A percentile compares a stretch with the other conserved stretches of the same genome.
Conservation (phyloP, 2,329 filamentous ascomycete genomes). For the Ceratocystis albifundus region DNA sequence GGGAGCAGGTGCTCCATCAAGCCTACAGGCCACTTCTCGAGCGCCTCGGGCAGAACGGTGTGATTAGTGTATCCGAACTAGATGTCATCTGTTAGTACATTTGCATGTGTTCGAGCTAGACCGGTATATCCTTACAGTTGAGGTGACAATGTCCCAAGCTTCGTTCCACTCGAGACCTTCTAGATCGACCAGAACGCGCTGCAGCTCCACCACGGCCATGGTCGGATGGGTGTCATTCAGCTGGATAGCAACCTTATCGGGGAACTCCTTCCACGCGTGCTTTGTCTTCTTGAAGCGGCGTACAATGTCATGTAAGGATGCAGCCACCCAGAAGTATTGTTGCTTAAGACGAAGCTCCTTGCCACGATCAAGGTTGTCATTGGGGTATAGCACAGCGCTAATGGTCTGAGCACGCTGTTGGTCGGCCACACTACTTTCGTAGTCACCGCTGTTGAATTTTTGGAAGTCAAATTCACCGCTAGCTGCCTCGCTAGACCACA, state of each 20-base stretch:
- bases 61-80: conserved; percentile 96
- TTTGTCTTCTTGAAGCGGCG: conserved; percentile 96
- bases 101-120: conserved; percentile 2
- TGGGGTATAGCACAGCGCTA: conserved; percentile 91
- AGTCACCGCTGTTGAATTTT: conserved; percentile 97
- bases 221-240: conserved; percentile 97
- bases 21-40: conserved; percentile 97
- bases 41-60: conserved; percentile 87
- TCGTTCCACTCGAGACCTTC: conserved; percentile 90
- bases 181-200: conserved; percentile 78
- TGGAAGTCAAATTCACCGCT: conserved; percentile 98
- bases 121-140: conserved; percentile 42
- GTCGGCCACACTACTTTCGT: conserved; percentile 95
- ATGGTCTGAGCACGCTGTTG: conserved; percentile 98
- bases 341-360: conserved; percentile 98
- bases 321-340: conserved; percentile 99
- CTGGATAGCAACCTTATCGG: conserved; percentile 92
- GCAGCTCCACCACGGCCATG: conserved; percentile 87
- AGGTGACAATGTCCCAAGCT: conserved; percentile 71
- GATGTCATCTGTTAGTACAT: conserved; percentile 9
- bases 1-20: conserved; percentile 86
- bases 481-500: conserved; percentile 96
- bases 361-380: conserved; percentile 90
- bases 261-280: conserved; percentile 80
- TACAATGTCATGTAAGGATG: conserved; percentile 90